Conservation (phyloP, 2,329 filamentous ascomycete species). For the Ascosphaera aggregata region DNA sequence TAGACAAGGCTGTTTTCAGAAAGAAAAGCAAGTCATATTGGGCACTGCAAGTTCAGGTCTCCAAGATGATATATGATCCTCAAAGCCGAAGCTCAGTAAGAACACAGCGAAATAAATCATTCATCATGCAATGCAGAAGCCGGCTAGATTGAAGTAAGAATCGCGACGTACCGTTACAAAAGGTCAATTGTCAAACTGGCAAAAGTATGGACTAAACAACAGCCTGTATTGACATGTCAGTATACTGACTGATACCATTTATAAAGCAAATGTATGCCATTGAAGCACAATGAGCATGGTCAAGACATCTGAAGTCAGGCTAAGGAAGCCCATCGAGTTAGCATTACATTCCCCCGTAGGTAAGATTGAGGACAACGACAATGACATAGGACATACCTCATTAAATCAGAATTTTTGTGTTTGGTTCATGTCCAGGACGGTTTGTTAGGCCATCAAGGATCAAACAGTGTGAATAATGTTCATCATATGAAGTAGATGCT, state of each 20-base stretch:
- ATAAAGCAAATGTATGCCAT: neutral
- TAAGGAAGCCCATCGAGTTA: constrained; percentile 9
- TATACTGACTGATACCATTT: too few relatives aligned
- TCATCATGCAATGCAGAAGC: constrained; percentile 32
- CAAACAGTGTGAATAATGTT: constrained; percentile 52
- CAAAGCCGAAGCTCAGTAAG: constrained; percentile 36
- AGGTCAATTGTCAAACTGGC: too few relatives aligned
- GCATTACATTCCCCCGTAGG: constrained; percentile 4
- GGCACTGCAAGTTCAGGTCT: constrained; percentile 29
- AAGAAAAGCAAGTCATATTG: neutral
- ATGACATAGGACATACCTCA: constrained; percentile 25
- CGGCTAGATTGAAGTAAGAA: too few relatives aligned
- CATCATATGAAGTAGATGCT: constrained; percentile 32
- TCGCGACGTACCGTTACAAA: too few relatives aligned
- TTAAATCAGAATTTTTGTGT: constrained; percentile 52
- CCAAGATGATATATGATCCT: constrained; percentile 40
- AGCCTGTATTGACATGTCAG: too few relatives aligned
- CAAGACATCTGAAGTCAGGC: constrained; percentile 18
- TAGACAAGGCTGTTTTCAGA: too few relatives aligned
- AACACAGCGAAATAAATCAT: constrained; percentile 39
- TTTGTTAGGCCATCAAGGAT: constrained; percentile 24
- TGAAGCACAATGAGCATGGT: neutral
- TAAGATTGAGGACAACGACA: constrained; percentile 3
- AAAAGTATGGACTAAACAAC: too few relatives aligned
- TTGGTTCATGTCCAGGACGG: constrained; percentile 32